Conservation (phyloP, 805 yeast species). For the Kuraishia floccosa region DNA sequence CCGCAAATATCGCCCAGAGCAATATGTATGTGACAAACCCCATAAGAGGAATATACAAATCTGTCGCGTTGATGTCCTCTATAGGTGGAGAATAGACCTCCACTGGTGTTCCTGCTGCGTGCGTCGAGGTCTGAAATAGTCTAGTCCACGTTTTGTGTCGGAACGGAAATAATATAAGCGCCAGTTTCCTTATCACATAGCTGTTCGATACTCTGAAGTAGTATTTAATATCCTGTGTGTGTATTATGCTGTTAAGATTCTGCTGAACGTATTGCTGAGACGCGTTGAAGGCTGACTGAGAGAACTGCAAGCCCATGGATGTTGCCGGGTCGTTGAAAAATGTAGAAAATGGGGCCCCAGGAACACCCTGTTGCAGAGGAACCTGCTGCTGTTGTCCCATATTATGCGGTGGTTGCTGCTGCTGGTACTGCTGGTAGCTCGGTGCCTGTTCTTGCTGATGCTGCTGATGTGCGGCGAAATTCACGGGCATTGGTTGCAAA, state of each 20-base stretch:
- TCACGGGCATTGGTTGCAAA: too few relatives aligned
- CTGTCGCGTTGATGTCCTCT: slow-evolving; percentile 91
- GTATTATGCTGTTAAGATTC: slow-evolving; percentile 44
- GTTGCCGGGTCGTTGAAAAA: slow-evolving; percentile 73
- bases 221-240: slow-evolving; percentile 54
- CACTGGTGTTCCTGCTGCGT: slow-evolving; percentile 16
- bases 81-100: slow-evolving; percentile 59
- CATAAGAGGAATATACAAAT: slow-evolving; percentile 92
- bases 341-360: slow-evolving; percentile 16
- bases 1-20: slow-evolving; percentile 75
- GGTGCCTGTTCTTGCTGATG: too few relatives aligned
- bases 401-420: too few relatives aligned
- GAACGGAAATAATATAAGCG: slow-evolving; percentile 77
- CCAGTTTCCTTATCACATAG: slow-evolving; percentile 68
- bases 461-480: too few relatives aligned
- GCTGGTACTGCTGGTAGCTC: too few relatives aligned
- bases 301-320: slow-evolving; percentile 78
- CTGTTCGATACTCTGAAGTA: slow-evolving; percentile 88
- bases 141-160: slow-evolving; percentile 78
- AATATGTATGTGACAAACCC: slow-evolving; percentile 80
- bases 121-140: slow-evolving; percentile 22
- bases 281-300: slow-evolving; percentile 73
- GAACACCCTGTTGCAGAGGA: too few relatives aligned
- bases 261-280: slow-evolving; percentile 73
- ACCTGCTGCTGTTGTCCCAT: too few relatives aligned